Conservation (phyloP, 345 rosid species). For the Eucalyptus sp. region DNA sequence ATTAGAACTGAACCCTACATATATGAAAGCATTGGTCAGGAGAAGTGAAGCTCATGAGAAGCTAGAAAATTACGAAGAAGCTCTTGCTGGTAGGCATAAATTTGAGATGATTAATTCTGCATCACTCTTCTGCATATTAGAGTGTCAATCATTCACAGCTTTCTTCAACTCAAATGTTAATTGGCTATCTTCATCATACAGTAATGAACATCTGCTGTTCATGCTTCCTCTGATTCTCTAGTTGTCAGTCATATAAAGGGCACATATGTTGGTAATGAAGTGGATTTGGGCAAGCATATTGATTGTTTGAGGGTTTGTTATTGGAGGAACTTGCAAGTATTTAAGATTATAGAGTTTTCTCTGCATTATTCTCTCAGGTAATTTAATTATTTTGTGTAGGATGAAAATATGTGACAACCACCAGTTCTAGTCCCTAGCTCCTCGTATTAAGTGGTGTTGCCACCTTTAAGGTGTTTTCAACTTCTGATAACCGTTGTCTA, state of each 20-base stretch:
- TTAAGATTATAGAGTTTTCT: not conserved
- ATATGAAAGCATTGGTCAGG: conserved; percentile 62
- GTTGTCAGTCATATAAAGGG: not conserved
- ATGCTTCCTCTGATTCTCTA: not conserved
- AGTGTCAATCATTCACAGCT: not conserved
- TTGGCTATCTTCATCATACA: not conserved
- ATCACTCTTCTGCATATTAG: not conserved
- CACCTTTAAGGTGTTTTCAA: not conserved
- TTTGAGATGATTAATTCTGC: not conserved
- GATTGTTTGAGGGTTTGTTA: not conserved
- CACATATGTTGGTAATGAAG: not conserved
- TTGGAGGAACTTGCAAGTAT: not conserved
- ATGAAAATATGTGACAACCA: not conserved
- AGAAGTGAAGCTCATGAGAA: conserved; percentile 90
- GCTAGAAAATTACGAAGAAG: conserved; percentile 84
- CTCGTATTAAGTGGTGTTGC: not conserved
- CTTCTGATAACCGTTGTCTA: not conserved
- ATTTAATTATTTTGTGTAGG: not conserved
- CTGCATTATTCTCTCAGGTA: not conserved
- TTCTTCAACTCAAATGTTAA: not conserved
- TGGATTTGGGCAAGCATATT: not conserved
- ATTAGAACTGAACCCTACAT: conserved; percentile 63
- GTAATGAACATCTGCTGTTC: not conserved
- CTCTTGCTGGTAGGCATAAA: conserved; percentile 43
- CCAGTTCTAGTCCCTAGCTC: not conserved